Evolutionary conservation across 495 filamentous ascomycete genomes (phyloP).

Genomic region (Bacidia gigantensis): DNA sequence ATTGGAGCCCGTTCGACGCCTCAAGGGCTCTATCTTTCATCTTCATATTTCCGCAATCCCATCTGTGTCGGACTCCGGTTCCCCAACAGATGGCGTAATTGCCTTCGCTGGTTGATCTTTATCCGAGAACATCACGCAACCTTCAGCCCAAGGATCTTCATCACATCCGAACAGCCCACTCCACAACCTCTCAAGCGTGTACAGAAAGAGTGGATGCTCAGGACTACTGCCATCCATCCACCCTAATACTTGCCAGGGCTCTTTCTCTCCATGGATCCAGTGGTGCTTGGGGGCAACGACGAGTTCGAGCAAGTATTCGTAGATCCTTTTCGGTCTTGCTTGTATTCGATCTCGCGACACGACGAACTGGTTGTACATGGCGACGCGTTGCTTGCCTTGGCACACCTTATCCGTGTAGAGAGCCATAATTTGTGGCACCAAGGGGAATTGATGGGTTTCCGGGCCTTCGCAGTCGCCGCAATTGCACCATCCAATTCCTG

Average conservation of each 20-base stretch:
- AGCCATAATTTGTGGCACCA: conserved; percentile 3
- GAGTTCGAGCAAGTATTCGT: conserved; percentile 6
- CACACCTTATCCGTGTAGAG: conserved; percentile 3
- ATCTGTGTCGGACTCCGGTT: too few relatives aligned
- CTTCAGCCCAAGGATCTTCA: not conserved
- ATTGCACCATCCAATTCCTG: conserved; percentile 1
- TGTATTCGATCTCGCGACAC: conserved; percentile 1
- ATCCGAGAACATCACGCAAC: not conserved
- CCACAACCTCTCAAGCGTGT: conserved; percentile 9
- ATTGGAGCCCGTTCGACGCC: too few relatives aligned
- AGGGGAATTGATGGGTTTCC: conserved; percentile 1
- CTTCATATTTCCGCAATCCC: too few relatives aligned
- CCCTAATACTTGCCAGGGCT: not conserved
- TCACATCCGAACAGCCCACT: conserved; percentile 5
- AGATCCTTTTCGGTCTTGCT: conserved; percentile 4
- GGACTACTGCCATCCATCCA: conserved; percentile 1
- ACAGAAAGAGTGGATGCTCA: conserved; percentile 6
- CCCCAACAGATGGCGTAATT: not conserved
- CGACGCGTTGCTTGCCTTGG: not conserved
- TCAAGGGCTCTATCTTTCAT: too few relatives aligned
- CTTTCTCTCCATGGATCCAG: conserved; percentile 6
- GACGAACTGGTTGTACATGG: conserved; percentile 7
- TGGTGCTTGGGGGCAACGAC: conserved; percentile 6
- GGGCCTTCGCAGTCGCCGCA: conserved; percentile 4
- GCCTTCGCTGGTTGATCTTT: not conserved